phyloP scores from a whole-genome alignment of 805 yeast genomes.

The Candida morakotiae region DNA sequence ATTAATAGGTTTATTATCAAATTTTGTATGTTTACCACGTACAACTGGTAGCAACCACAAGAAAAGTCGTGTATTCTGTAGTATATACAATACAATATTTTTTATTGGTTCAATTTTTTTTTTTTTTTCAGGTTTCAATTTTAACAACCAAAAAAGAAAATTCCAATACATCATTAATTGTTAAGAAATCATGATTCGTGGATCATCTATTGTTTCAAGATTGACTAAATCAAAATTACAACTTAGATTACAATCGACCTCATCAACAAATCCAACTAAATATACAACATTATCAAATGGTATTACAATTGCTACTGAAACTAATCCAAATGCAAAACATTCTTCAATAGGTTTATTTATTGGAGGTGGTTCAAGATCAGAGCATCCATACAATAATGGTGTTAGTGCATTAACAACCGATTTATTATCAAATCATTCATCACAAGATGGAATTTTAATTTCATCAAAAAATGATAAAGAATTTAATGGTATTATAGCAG shows the following conservation, averaged over 20 bases:
- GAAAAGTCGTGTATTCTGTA: too few species aligned
- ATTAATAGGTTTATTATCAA: too few species aligned
- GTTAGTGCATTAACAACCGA: slow-evolving; percentile 61
- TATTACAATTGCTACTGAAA: slow-evolving; percentile 66
- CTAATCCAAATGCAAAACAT: slow-evolving; percentile 50
- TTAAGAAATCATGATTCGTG: slow-evolving; percentile 36
- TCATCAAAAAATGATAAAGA: slow-evolving; percentile 58
- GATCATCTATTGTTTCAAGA: slow-evolving; percentile 21
- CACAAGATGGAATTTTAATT: slow-evolving; percentile 53
- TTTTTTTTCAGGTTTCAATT: too few species aligned
- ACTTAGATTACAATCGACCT: slow-evolving; percentile 4
- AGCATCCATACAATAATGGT: slow-evolving; percentile 81
- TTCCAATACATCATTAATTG: neutral
- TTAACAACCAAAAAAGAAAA: neutral
- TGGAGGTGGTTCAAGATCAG: slow-evolving; percentile 78
- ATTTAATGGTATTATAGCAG: slow-evolving; percentile 57
- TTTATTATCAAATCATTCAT: slow-evolving; percentile 37
- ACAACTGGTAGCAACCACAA: neutral
- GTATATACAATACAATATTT: slow-evolving; percentile 4
- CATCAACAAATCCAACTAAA: slow-evolving; percentile 34
- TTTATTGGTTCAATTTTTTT: slow-evolving; percentile 5
- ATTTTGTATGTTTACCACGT: too few species aligned
- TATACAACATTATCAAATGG: slow-evolving; percentile 74
- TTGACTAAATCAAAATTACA: slow-evolving; percentile 1
- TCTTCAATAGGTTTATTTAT: slow-evolving; percentile 66